Percentiles rank a stretch among this genome's conserved stretches.
Conservation (phyloP, 306 rosid species). For the Cotoneaster glaucophyllus region DNA sequence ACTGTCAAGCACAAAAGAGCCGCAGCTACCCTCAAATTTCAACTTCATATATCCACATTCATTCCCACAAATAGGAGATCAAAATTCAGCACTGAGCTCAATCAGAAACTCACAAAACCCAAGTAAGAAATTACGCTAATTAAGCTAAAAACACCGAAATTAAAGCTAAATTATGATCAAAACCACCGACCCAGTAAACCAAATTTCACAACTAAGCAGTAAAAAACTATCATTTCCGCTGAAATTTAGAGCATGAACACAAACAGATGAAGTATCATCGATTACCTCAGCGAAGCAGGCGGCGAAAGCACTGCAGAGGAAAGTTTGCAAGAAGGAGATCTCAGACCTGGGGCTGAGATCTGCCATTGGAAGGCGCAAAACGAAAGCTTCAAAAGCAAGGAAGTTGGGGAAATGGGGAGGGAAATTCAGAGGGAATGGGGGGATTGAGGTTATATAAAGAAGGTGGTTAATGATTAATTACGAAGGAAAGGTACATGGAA, state of each 20-base stretch:
- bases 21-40: background rate
- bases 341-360: constrained; percentile 65
- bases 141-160: background rate
- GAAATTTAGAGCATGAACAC: background rate
- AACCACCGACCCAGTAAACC: background rate
- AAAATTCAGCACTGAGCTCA: background rate
- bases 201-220: background rate
- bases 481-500: constrained; percentile 21
- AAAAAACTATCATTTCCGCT: background rate
- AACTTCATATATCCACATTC: background rate
- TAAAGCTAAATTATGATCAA: background rate
- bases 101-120: background rate
- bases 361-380: constrained; percentile 39
- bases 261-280: background rate
- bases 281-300: constrained; percentile 92
- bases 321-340: constrained; percentile 61
- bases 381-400: background rate
- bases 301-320: constrained; percentile 90
- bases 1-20: background rate
- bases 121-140: background rate
- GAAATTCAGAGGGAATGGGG: background rate
- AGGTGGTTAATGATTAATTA: constrained; percentile 3
- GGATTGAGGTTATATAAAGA: constrained; percentile 3
- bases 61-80: background rate
- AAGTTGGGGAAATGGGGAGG: background rate